Percentiles rank a stretch among this genome's conserved stretches.
phyloP scores from a whole-genome alignment of 805 yeast genomes.

The Lipomyces yamadae region DNA sequence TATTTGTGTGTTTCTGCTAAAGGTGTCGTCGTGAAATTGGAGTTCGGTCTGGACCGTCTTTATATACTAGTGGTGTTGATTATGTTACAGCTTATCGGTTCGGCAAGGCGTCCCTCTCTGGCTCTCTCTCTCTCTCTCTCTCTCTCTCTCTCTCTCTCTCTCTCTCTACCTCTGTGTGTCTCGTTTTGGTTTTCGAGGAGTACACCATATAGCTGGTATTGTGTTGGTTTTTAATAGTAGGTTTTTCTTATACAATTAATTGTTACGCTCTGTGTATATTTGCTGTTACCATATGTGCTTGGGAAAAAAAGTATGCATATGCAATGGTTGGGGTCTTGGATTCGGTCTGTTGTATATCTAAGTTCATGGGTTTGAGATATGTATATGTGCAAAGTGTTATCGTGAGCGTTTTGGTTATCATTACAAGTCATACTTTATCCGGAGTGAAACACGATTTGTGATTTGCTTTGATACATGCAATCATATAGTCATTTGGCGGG shows the following conservation, averaged over 20 bases:
- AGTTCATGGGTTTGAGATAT: conserved; percentile 9
- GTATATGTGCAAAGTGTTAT: not conserved
- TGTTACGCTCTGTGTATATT: not conserved
- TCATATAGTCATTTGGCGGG: conserved; percentile 4
- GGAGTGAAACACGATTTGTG: conserved; percentile 1
- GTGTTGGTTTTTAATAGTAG: not conserved
- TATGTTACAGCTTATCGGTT: not conserved
- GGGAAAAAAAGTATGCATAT: conserved; percentile 5
- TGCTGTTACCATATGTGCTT: conserved; percentile 1
- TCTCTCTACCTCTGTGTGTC: too few species aligned
- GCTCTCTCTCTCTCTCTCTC: too few species aligned
- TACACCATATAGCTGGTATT: conserved; percentile 3
- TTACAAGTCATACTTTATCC: not conserved
- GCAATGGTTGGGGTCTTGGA: conserved; percentile 6
- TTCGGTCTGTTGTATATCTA: conserved; percentile 10
- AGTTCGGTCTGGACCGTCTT: conserved; percentile 4
- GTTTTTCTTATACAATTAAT: not conserved
- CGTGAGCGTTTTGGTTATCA: not conserved
- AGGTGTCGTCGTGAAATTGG: not conserved
- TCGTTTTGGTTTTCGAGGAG: not conserved
- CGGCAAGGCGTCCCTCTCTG: conserved; percentile 3
- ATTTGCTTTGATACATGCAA: not conserved
- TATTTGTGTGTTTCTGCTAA: not conserved
- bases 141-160: not conserved
- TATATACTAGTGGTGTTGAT: not conserved